Percentiles rank a stretch among this genome's conserved stretches.
These are phyloP conservation scores for Penicillium mononematosum DNA, from an alignment of 495 filamentous ascomycete species.

Conservation along the genomic window DNA sequence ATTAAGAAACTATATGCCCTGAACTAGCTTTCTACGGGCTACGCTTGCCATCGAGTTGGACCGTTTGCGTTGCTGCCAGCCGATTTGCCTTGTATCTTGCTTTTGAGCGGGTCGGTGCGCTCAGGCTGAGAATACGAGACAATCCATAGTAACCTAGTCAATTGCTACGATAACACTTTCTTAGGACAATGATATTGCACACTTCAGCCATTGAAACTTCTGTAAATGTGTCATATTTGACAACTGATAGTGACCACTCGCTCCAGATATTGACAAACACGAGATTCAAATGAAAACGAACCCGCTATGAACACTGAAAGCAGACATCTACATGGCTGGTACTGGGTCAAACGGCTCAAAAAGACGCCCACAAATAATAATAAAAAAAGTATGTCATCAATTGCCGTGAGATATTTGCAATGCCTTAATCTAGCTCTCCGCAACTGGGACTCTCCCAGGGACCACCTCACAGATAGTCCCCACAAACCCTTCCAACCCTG, in stretches of 20 bases:
- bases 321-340: neutral
- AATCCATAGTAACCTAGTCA: slow-evolving; percentile 10
- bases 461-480: slow-evolving; percentile 44
- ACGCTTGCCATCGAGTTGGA: slow-evolving; percentile 1
- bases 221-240: neutral
- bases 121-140: slow-evolving; percentile 3
- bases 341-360: neutral
- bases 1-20: slow-evolving; percentile 2
- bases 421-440: slow-evolving; percentile 6
- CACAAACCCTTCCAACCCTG: slow-evolving; percentile 51
- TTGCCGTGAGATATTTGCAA: neutral
- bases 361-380: neutral
- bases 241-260: neutral
- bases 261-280: neutral
- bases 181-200: slow-evolving; percentile 3
- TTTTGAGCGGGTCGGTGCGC: slow-evolving; percentile 4
- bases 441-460: slow-evolving; percentile 17
- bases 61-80: slow-evolving; percentile 1
- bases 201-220: neutral
- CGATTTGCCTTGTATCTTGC: slow-evolving; percentile 3
- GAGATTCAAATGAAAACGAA: neutral
- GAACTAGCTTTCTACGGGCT: neutral
- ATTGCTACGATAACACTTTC: slow-evolving; percentile 15
- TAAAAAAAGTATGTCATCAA: neutral
- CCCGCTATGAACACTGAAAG: neutral